Evolutionary conservation across 139 green algal species (phyloP).

Genomic region (Chlamydomonas applanata): DNA sequence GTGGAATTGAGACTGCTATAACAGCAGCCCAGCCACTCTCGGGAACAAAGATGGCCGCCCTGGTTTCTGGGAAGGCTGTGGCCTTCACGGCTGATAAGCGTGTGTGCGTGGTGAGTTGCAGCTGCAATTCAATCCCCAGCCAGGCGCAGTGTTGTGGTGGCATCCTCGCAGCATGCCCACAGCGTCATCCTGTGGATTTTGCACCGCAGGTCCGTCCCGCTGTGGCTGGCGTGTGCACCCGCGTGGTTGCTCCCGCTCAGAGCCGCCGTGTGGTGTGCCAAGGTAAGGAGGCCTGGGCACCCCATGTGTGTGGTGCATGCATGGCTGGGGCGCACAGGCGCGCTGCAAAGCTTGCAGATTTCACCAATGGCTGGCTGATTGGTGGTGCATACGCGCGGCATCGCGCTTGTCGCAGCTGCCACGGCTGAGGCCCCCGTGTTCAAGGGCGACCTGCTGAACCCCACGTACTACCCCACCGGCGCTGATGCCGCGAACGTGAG

Average conservation of each 20-base stretch:
- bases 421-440: constrained; percentile 8
- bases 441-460: constrained; percentile 86
- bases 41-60: neutral
- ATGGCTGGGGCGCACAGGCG: neutral
- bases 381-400: neutral
- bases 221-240: constrained; percentile 1
- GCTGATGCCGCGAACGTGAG: constrained; percentile 69
- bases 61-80: too few relatives aligned
- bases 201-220: too few relatives aligned
- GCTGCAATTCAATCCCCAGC: neutral
- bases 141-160: too few relatives aligned
- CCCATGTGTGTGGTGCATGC: constrained; percentile 5
- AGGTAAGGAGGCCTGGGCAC: neutral
- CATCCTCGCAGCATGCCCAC: too few relatives aligned
- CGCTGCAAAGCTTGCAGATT: too few relatives aligned
- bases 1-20: too few relatives aligned
- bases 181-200: too few relatives aligned
- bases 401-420: neutral
- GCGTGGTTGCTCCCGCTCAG: neutral
- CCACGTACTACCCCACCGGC: constrained; percentile 93
- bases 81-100: constrained; percentile 8
- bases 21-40: too few relatives aligned
- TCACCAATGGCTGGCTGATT: too few relatives aligned
- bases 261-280: constrained; percentile 13
- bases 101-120: constrained; percentile 10